Evolutionary conservation across 164 flowering plant species (phyloP).

Genomic region (Berberis thunbergii): DNA sequence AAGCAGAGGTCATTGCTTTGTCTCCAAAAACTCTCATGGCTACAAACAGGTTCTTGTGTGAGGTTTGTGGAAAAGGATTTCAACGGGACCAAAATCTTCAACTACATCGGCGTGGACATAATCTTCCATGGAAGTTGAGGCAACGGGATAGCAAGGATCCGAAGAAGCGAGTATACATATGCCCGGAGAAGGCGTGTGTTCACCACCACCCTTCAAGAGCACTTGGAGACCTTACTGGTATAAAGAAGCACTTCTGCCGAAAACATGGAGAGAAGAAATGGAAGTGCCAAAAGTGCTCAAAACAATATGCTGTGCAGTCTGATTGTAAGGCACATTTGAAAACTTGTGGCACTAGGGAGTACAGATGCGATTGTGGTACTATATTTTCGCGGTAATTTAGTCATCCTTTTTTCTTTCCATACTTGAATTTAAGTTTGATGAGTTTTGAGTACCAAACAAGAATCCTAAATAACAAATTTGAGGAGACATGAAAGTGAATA

Average conservation of each 20-base stretch:
- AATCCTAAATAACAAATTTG: neutral
- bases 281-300: constrained; percentile 94
- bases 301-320: constrained; percentile 87
- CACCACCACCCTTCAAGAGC: constrained; percentile 91
- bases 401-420: neutral
- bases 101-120: constrained; percentile 86
- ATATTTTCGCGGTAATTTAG: constrained; percentile 63
- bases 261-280: constrained; percentile 98
- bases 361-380: constrained; percentile 91
- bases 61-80: constrained; percentile 92
- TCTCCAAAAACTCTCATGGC: constrained; percentile 98
- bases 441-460: neutral
- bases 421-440: neutral
- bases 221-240: constrained; percentile 93
- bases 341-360: constrained; percentile 89
- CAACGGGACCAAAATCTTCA: constrained; percentile 93
- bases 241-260: constrained; percentile 86
- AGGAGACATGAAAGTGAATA: neutral
- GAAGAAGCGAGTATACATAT: constrained; percentile 74
- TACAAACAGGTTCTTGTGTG: constrained; percentile 89
- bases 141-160: constrained; percentile 63
- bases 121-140: constrained; percentile 96
- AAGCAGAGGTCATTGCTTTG: constrained; percentile 88
- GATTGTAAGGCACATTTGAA: constrained; percentile 95
- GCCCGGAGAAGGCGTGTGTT: constrained; percentile 82